Evolutionary conservation across 805 yeast species (phyloP).

Genomic region (Myxozyma melibiosi): DNA sequence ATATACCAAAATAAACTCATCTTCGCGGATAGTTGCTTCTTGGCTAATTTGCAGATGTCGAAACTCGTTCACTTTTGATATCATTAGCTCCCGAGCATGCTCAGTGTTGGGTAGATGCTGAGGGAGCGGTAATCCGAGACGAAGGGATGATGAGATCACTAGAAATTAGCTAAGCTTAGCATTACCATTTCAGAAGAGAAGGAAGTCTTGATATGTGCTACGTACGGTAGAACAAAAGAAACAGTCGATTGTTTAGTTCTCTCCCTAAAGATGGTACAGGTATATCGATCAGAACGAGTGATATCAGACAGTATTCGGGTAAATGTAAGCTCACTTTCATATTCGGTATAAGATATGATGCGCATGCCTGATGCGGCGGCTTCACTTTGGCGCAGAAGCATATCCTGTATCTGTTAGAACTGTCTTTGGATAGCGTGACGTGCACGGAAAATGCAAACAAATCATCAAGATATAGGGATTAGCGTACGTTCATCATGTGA

Average conservation of each 20-base stretch:
- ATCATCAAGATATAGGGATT: no score
- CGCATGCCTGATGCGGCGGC: conserved; percentile 56
- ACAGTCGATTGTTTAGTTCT: conserved; percentile 72
- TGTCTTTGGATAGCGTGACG: no score
- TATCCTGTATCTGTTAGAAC: no score
- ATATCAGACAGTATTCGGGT: not conserved
- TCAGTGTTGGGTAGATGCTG: conserved; percentile 75
- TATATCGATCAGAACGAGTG: not conserved
- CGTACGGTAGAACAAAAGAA: conserved; percentile 64
- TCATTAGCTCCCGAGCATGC: conserved; percentile 69
- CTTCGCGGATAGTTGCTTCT: conserved; percentile 51
- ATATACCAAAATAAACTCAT: conserved; percentile 75
- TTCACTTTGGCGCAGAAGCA: conserved; percentile 63
- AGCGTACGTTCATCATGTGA: conserved; percentile 62
- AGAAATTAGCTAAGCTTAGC: not conserved
- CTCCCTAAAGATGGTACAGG: conserved; percentile 43
- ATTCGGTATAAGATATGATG: conserved; percentile 56
- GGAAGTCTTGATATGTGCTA: no score
- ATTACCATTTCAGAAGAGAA: not conserved
- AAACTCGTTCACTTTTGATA: conserved; percentile 64
- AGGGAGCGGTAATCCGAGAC: conserved; percentile 76
- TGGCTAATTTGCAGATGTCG: conserved; percentile 44
- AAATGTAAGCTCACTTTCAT: conserved; percentile 19
- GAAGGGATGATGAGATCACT: conserved; percentile 73
- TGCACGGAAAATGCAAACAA: no score